phyloP scores from a whole-genome alignment of 2,329 filamentous ascomycete genomes.

The Fusarium sp. region DNA sequence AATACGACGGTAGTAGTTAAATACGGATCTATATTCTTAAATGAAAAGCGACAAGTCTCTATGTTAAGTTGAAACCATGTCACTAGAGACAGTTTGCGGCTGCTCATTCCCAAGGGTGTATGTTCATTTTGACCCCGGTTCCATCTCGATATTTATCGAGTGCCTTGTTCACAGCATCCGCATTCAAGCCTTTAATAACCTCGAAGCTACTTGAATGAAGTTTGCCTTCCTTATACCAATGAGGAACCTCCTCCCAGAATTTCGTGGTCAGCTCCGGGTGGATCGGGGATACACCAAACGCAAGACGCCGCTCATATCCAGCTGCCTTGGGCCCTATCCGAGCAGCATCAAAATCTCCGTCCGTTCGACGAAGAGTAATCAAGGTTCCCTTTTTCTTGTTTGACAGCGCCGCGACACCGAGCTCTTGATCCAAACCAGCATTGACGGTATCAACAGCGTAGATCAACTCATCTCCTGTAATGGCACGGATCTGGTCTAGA shows the following conservation, averaged over 20 bases:
- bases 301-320: neutral
- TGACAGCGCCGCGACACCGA: neutral
- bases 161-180: neutral
- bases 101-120: neutral
- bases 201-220: neutral
- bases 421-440: neutral
- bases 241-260: neutral
- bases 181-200: neutral
- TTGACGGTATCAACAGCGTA: neutral
- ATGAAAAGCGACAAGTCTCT: neutral
- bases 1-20: neutral
- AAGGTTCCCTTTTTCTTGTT: neutral
- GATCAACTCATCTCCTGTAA: neutral
- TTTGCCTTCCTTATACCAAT: neutral
- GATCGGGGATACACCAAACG: neutral
- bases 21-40: accelerated
- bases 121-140: neutral
- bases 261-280: neutral
- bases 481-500: neutral
- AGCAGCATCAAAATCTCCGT: neutral
- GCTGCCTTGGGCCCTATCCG: neutral
- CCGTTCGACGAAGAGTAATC: neutral
- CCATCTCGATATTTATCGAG: neutral
- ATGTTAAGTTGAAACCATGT: too few relatives aligned
- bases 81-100: too few relatives aligned